Conservation (phyloP, 2,329 filamentous ascomycete species). For the Orbilia oligospora region DNA sequence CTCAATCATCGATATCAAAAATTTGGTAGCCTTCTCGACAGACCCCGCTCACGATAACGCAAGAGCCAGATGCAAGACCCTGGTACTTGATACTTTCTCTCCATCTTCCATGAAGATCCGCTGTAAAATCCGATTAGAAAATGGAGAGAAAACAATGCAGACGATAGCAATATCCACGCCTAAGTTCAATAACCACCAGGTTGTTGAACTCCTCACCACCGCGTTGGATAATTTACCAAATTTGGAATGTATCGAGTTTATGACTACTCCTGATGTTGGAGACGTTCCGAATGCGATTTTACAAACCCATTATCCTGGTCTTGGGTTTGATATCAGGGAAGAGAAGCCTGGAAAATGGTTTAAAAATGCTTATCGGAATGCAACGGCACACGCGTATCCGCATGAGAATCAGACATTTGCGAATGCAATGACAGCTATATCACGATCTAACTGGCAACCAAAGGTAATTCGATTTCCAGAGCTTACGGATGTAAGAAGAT, state of each 20-base stretch:
- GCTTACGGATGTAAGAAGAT: not conserved
- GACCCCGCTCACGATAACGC: not conserved
- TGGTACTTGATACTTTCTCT: constrained; percentile 5
- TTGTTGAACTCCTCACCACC: not conserved
- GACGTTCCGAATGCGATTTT: constrained; percentile 8
- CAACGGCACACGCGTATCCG: not conserved
- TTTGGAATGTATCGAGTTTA: constrained; percentile 33
- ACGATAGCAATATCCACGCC: not conserved
- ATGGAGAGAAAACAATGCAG: not conserved
- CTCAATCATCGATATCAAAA: not conserved
- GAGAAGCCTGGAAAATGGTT: not conserved
- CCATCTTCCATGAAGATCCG: constrained; percentile 5
- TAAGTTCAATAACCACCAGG: not conserved
- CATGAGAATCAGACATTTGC: not conserved
- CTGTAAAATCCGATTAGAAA: not conserved
- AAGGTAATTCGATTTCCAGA: constrained; percentile 21
- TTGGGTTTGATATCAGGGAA: not conserved
- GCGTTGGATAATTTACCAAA: constrained; percentile 20
- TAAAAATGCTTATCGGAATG: not conserved
- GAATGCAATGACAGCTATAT: constrained; percentile 1
- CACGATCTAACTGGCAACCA: not conserved
- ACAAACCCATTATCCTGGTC: constrained; percentile 4
- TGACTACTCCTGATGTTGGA: not conserved
- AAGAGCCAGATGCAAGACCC: constrained; percentile 7
- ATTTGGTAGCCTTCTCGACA: constrained; percentile 4